Base-by-base conservation (phyloP, 2,329 filamentous ascomycete genomes). In the Tricladium varicosporioides region DNA sequence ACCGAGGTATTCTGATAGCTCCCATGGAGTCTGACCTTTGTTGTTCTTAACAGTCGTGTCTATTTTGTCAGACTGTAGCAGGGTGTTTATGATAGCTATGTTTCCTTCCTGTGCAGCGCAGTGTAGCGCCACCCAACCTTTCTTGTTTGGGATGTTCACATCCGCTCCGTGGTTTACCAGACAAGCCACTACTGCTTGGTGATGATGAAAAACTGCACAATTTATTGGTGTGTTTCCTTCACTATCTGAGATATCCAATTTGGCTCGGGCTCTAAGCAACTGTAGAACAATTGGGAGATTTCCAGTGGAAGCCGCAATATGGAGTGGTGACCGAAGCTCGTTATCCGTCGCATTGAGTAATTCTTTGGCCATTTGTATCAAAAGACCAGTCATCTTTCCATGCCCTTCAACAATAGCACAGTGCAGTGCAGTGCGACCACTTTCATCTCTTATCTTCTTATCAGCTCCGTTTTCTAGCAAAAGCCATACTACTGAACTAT, bases 391-490 rank as follows among this genome's bases (percentile, higher is more conserved):
- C 8, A 51, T 31, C 16, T 13, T 18, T 10, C 42, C 7, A 18
- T 48, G 40, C 8, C 51, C 51, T 42, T 46, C 40, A 16, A 31
- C 27, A 14, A 51, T 45, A 27, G 56, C 51, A 10, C 46, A 51
- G 15, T 54, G 51, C n/a, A 58, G 32, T 5, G 46, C 46, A 13
- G 51, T 54, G 19, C 43, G 45, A 4, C n/a, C 27, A 42, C 47
- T 47, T 11, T 36, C 16, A 31, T 51, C 54, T 13, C 10, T 40
- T 14, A 11, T 10, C 2, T 19, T 5, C 5, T 14, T 14, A 19
- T 56, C 33, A 15, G 52, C 53, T 13, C 48, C 48, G 31, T 53
- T 59, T 18, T 56, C 48, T 16, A 59, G 5, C 2, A 59, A 33
- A 5, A 56, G 44, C 43, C 48, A 18, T n/a, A 59, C 48, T 3